Base-by-base conservation (phyloP, 768 basidiomycete genomes). In the Glaciozyma martinii region DNA sequence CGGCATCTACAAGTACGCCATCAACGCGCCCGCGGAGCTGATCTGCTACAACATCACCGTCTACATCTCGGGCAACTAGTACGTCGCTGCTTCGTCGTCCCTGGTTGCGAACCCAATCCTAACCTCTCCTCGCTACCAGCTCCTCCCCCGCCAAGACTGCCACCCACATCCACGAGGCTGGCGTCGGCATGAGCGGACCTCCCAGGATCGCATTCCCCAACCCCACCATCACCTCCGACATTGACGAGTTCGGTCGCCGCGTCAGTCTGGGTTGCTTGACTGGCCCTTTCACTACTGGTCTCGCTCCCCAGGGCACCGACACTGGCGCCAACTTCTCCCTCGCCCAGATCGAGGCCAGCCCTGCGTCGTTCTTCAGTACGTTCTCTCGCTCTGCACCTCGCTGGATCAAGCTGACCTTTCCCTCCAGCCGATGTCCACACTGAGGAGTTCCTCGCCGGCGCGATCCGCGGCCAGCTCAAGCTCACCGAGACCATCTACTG, bases 131-230 rank as follows among this genome's bases (percentile, higher is more conserved):
- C 67, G 74, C 67, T 75, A 76, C 72, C 64, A 57, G 1, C 44
- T 60, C 21, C 12, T 73, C 72, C 16, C 74, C 75, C 15, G 75
- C 75, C 7, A 60, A 63, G 33, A 75, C 74, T 27, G 72, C 74
- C 15, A 77, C 67, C 65, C 71, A 72, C 75, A 77, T 56, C 68
- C 66, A 46, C 74, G n/a, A 50, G 25, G 49, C n/a, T 21, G 32
- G n/a, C 13, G 46, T 23, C 19, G 63, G 63, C 27, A 43, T 44
- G 12, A 59, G 27, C 37, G 76, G 76, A 21, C 76, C 76, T 33
- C 76, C 76, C 32, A 66, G 76, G 23, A 63, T 77, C 63, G 75
- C 75, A 18, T 76, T 77, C 74, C 72, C 73, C 42, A 77, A 77
- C 69, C 76, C 76, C 5, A 71, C 69, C 21, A 52, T 50, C 42